Base-by-base conservation (phyloP, 345 rosid species). In the Eucalyptus albens region DNA sequence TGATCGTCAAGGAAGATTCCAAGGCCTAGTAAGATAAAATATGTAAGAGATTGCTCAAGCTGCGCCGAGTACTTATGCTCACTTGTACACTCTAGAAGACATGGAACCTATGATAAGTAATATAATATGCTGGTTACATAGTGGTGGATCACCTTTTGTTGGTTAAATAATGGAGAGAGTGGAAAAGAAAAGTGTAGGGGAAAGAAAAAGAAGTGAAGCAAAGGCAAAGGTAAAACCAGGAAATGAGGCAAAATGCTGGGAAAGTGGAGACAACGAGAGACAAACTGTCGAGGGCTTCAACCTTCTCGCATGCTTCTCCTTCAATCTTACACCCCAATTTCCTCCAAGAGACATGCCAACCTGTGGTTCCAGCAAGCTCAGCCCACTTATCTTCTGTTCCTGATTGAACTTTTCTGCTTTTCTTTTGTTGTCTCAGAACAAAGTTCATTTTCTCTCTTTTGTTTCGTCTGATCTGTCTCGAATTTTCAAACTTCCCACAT, bases 241-340 rank as follows among this genome's bases (percentile, higher is more conserved):
- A 92, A 93, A 91, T 72, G 44, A 90, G 90, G 93, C 90, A 88
- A 89, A 53, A 77, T 87, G 93, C 92, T 89, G 94, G 88, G 82
- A 92, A 93, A 93, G 92, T 67, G 92, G 93, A 92, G 94, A 90
- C 93, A 94, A 21, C 82, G 89, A 81, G 85, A 88, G 80, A 60
- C 33, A 31, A 89, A 91, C 92, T 89, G 90, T 91, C 88, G 87
- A 90, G 92, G 90, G 92, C 92, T 93, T 93, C 88, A 90, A 86
- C 50, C 85, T 86, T 88, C 93, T 81, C 94, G 94, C 96, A 87
- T 91, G 92, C 92, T 89, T 92, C 92, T 65, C 53, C 91, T 90
- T 91, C 93, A 21, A 11, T 22, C 47, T 83, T 88, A 91, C 90
- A 90, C 91, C 90, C 83, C 51, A 44, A 44, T 45, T 69, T 60